phyloP scores from a whole-genome alignment of 2,329 filamentous ascomycete species.

The Arthroderma sp. region DNA sequence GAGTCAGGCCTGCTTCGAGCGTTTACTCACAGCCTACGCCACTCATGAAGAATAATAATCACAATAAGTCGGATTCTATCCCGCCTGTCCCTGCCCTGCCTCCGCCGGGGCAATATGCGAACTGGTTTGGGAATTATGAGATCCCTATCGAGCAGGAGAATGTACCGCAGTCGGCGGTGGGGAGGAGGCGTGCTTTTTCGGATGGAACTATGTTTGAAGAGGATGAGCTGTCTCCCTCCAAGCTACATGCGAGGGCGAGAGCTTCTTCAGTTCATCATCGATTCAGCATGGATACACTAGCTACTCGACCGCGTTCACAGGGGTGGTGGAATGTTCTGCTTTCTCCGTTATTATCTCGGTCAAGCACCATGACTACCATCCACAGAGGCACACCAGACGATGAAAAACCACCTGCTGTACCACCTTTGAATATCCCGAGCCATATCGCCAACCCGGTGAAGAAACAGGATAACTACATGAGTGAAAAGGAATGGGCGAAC shows the following conservation, averaged over 20 bases:
- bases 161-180: too few species aligned
- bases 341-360: slow-evolving; percentile 30
- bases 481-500: slow-evolving; percentile 9
- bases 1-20: slow-evolving; percentile 27
- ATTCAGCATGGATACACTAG: slow-evolving; percentile 24
- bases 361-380: slow-evolving; percentile 21
- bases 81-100: slow-evolving; percentile 33
- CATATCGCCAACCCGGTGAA: slow-evolving; percentile 3
- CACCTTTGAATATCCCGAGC: slow-evolving; percentile 12
- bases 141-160: slow-evolving; percentile 9
- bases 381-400: slow-evolving; percentile 13
- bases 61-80: slow-evolving; percentile 10
- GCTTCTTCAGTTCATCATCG: slow-evolving; percentile 20
- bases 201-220: slow-evolving; percentile 22
- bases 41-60: slow-evolving; percentile 9
- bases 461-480: not conserved
- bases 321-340: slow-evolving; percentile 39
- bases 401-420: slow-evolving; percentile 16
- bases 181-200: slow-evolving; percentile 16
- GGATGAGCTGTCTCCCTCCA: slow-evolving; percentile 11
- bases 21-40: slow-evolving; percentile 32
- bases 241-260: slow-evolving; percentile 9
- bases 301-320: slow-evolving; percentile 29
- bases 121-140: slow-evolving; percentile 9
- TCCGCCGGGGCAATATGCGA: slow-evolving; percentile 14